Evolutionary conservation across 768 basidiomycete species (phyloP), one percentile per base, ranked within the genome.

Genomic region (Brasilioporus rufonigricans): DNA sequence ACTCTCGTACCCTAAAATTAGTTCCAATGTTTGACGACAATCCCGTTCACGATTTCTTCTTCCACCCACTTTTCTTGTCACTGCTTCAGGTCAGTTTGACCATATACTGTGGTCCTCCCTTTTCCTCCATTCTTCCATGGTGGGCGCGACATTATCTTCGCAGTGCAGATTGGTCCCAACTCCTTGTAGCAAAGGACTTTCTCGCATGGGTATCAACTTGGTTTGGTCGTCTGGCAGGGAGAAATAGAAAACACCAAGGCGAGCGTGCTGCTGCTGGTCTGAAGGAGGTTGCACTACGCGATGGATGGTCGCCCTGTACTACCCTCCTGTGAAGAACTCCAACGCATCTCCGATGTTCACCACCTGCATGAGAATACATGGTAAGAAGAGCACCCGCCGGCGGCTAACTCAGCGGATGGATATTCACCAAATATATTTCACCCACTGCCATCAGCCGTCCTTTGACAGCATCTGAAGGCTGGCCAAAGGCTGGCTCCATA

Each of bases 211-310:
- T n/a, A 68, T 65, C 26, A 86, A 70, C 48, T 67, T 73, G 41
- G 77, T 75, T 27, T 75, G 61, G 61, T 85, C 83, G 57, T 85
- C 77, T 0, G 78, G 68, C 74, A 76, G 71, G 32, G 65, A 67
- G 59, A 86, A 86, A 66, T 85, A 85, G 63, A 85, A 84, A 4
- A 78, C 73, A 0, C 84, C 83, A 1, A 85, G 72, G 8, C 84
- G 79, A 16, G 78, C 71, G 56, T 74, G 68, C 29, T 63, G 65
- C 29, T 69, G 77, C 58, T 86, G 84, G 55, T 84, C 82, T 0
- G 64, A 59, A 11, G 83, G 84, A 3, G 83, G 85, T 58, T 80
- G 80, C 5, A 83, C 73, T 18, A 86, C 83, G 14, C 83, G 78
- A 59, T 86, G 84, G 47, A 84, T 78, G 1, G 84, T 85, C 13